Evolutionary conservation across 2,329 filamentous ascomycete genomes (phyloP), one percentile per base, ranked within the genome.

Genomic region (Plectosphaerella plurivora): DNA sequence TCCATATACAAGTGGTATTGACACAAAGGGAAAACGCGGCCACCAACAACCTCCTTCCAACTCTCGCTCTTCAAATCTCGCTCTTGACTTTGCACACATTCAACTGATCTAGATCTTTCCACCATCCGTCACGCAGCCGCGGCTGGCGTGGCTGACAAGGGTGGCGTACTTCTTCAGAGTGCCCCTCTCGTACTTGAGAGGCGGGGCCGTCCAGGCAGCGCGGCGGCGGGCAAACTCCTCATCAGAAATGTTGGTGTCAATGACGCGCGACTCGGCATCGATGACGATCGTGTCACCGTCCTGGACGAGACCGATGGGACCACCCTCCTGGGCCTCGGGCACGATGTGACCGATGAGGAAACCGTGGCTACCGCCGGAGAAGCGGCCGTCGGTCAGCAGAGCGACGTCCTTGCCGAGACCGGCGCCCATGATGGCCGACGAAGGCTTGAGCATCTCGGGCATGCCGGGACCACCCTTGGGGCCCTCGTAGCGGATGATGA

Each of bases 371-470:
- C 89, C 91, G 53, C 91, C 91, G 9, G 83, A 88, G 77, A 91
- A 92, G 39, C 88, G 83, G 0, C 84, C 84, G 61, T 91, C 87
- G 2, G 87, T 89, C 55, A 91, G 77, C 46, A 91, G 80, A 1
- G 87, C 87, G 14, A 89, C 84, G 60, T 90, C 86, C 62, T 88
- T 79, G 60, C 86, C 86, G 44, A 97, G 81, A 37, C 88, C 88
- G 6, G 91, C 90, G 51, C 92, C 92, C 90, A 96, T 96, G 64
- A 97, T 88, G 48, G 91, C 90, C 0, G 89, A 91, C 50, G 83
- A 89, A n/a, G 92, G 90, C 76, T 96, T 96, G 56, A 97, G 77
- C 78, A 96, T 93, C 74, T 97, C 92, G 33, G 91, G 92, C 87
- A 97, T 97, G 53, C 92, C 92, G 1, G 92, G 92, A 0, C 92